Percentiles rank a stretch among this genome's conserved stretches.
Evolutionary conservation across 2,329 filamentous ascomycete species (phyloP).

Genomic region (Teratosphaeria pseudoeucalypti): DNA sequence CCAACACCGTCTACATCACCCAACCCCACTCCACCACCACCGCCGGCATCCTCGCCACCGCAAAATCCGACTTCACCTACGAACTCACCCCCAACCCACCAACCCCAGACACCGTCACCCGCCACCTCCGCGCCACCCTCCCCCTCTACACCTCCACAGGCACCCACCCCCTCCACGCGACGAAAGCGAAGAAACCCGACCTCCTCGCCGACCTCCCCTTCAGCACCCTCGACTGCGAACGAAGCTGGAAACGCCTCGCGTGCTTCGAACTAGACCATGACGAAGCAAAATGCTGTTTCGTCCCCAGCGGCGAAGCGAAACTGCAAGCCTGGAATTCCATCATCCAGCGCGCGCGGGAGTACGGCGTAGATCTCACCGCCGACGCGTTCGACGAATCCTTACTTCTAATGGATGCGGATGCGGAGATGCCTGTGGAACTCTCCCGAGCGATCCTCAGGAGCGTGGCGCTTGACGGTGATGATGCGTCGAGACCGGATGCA

Average conservation of each 20-base stretch:
- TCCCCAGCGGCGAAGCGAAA: conserved; percentile 39
- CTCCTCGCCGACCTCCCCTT: conserved; percentile 43
- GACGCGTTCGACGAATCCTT: conserved; percentile 8
- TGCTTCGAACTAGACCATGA: conserved; percentile 38
- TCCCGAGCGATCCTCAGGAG: conserved; percentile 26
- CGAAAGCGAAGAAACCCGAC: conserved; percentile 29
- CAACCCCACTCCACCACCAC: conserved; percentile 24
- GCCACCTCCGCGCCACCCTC: conserved; percentile 28
- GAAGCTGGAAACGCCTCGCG: conserved; percentile 40
- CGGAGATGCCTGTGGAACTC: conserved; percentile 28
- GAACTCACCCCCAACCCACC: conserved; percentile 28
- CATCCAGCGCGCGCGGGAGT: conserved; percentile 30
- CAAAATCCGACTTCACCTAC: conserved; percentile 35
- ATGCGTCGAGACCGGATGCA: conserved; percentile 18
- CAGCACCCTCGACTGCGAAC: conserved; percentile 41
- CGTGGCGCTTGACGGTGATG: neutral
- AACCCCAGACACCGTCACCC: conserved; percentile 13
- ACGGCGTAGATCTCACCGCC: conserved; percentile 31
- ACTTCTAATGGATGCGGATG: conserved; percentile 11
- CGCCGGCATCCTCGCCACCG: conserved; percentile 30
- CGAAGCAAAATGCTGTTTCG: conserved; percentile 26
- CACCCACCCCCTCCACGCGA: conserved; percentile 12
- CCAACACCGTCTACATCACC: conserved; percentile 51
- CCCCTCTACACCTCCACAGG: conserved; percentile 29
- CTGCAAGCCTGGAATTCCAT: conserved; percentile 40